phyloP scores from a whole-genome alignment of 805 yeast species.

The Ogataea paradorogensis region DNA sequence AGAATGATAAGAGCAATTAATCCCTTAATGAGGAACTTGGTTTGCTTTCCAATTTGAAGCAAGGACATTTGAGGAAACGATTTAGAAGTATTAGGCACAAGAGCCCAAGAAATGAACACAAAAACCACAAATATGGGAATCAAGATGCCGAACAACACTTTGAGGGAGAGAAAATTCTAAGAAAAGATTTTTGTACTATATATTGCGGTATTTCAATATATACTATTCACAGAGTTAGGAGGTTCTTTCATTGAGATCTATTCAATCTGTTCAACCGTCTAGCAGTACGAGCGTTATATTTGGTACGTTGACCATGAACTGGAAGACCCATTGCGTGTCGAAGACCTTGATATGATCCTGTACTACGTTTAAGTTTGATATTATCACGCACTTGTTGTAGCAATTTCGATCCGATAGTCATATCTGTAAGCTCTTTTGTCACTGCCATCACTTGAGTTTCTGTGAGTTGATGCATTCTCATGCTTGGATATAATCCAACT shows the following conservation, averaged over 20 bases:
- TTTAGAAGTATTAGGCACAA: constrained; percentile 17
- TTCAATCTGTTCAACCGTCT: constrained; percentile 76
- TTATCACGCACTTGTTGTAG: constrained; percentile 72
- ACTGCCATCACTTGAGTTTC: constrained; percentile 85
- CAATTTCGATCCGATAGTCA: constrained; percentile 79
- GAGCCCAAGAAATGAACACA: constrained; percentile 15
- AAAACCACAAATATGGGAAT: constrained; percentile 8
- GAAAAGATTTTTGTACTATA: constrained; percentile 3
- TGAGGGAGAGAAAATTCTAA: constrained; percentile 8
- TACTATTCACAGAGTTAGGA: neutral
- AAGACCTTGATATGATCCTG: constrained; percentile 83
- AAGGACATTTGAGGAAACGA: constrained; percentile 13
- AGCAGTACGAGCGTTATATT: constrained; percentile 89
- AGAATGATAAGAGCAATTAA: constrained; percentile 51
- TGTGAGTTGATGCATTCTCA: constrained; percentile 89
- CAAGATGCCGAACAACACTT: constrained; percentile 12
- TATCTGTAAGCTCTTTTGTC: constrained; percentile 80
- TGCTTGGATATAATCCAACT: constrained; percentile 85
- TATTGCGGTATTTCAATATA: neutral
- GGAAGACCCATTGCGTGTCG: constrained; percentile 85
- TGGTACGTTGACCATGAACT: constrained; percentile 87
- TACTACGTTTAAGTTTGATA: constrained; percentile 72
- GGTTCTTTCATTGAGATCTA: constrained; percentile 34
- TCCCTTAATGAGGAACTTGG: constrained; percentile 57
- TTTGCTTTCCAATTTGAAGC: constrained; percentile 24